Evolutionary conservation across 163 green algal species (phyloP), one percentile per base, ranked within the genome.

Genomic region (Scenedesmus sp.): DNA sequence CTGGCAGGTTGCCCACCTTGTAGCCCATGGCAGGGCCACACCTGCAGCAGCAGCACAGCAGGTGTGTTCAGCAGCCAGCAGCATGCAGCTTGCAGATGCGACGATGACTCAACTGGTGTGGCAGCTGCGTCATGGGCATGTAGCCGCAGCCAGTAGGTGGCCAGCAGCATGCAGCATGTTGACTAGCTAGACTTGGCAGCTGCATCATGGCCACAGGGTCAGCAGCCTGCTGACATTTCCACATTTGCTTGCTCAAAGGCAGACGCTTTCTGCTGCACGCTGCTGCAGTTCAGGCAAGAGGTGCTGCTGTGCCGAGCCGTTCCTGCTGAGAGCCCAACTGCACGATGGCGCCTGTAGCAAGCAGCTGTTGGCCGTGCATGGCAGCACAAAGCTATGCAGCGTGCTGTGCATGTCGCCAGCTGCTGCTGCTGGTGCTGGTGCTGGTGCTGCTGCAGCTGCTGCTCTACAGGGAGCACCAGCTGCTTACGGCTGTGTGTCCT

Each of bases 21-120:
- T 98, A 98, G 20, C 95, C 92, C 10, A 98, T 94, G 2, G 74
- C 9, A 1, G 94, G 95, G 1, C 97, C 97, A 88, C 97, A 99
- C 9, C 95, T 97, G 93, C 76, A 93, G 5, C 34, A 46, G 34
- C 34, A 46, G 34, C 34, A 46, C 34, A 46, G 34, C 34, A 46
- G 34, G 34, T 46, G 34, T 46, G 34, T 46, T 67, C 82, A 89
- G 23, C 86, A 52, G 10, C n/a, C 20, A n/a, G 46, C 46, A 85
- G 34, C 81, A 86, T 34, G 4, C 54, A 64, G 81, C 46, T 4
- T 83, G 26, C 9, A 18, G 1, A 57, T 46, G 34, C 34, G 34
- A 46, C 34, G 34, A 46, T 46, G 34, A 46, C 34, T 46, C 34
- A 46, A 46, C 34, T 46, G 34, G 34, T 46, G 34, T 46, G 34